These are phyloP conservation scores for Citrus trifoliata DNA, from an alignment of 345 rosid species.

Conservation along the genomic window DNA sequence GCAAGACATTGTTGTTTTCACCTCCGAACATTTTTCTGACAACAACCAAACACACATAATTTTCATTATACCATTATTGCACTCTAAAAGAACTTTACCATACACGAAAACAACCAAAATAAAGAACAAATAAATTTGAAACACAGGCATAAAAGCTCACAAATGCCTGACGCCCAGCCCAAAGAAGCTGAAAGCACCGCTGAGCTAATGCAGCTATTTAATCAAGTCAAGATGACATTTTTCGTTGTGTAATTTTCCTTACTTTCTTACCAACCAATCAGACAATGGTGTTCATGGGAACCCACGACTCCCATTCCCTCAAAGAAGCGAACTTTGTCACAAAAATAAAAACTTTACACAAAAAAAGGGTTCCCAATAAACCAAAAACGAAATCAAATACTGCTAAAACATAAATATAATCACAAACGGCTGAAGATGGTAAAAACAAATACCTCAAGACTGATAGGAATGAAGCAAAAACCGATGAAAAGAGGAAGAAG, in stretches of 20 bases:
- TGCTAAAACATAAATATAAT: neutral
- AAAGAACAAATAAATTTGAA: neutral
- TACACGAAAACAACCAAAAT: neutral
- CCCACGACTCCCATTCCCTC: neutral
- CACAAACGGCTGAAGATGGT: neutral
- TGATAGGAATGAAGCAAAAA: neutral
- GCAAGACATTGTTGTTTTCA: conserved; percentile 41
- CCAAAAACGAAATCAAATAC: neutral
- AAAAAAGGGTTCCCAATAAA: neutral
- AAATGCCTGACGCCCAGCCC: neutral
- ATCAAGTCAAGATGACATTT: neutral
- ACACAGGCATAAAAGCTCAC: neutral
- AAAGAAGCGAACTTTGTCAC: neutral
- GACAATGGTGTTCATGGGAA: neutral
- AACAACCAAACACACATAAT: neutral
- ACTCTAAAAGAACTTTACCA: neutral
- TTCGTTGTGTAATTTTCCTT: neutral
- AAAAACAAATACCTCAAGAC: conserved; percentile 4
- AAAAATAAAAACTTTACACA: neutral
- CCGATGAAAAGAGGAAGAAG: neutral
- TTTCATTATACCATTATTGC: neutral
- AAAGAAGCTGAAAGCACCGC: neutral
- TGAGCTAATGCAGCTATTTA: neutral
- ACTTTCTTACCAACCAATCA: neutral
- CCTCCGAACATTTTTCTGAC: conserved; percentile 67